Conservation (phyloP, 352 stramenopile species). For the Phytophthora boehmeriae region DNA sequence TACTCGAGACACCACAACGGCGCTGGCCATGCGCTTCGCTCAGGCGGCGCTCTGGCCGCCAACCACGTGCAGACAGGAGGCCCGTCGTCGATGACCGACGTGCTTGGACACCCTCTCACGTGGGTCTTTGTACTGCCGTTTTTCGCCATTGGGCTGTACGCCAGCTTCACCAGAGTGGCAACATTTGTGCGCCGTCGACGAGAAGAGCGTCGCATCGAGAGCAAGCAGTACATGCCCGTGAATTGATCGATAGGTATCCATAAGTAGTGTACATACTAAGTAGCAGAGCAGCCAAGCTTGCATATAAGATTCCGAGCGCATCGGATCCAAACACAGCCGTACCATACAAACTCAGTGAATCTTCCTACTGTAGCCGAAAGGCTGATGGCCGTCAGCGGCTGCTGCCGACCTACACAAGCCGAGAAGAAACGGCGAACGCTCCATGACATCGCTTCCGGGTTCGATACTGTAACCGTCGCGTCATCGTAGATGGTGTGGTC, state of each 20-base stretch:
- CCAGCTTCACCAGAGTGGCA: conserved; percentile 40
- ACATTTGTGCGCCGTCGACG: conserved; percentile 59
- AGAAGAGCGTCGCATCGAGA: conserved; percentile 67
- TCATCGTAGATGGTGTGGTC: no score
- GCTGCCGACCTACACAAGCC: no score
- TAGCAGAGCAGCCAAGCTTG: conserved; percentile 15
- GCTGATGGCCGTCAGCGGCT: neutral
- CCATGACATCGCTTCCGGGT: no score
- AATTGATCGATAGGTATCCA: conserved; percentile 32
- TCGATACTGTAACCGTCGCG: neutral
- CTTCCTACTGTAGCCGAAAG: neutral
- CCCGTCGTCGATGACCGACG: conserved; percentile 26
- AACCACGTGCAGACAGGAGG: conserved; percentile 36
- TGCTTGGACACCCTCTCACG: conserved; percentile 38
- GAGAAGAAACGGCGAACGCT: neutral
- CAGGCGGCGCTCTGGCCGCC: conserved; percentile 21
- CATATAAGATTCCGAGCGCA: conserved; percentile 19
- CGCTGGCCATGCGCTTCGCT: conserved; percentile 36
- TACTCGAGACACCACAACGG: conserved; percentile 58
- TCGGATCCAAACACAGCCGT: conserved; percentile 12
- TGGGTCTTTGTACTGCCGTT: conserved; percentile 70
- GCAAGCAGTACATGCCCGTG: conserved; percentile 75
- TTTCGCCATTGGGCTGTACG: conserved; percentile 66
- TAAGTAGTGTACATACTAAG: conserved; percentile 15
- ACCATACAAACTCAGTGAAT: neutral